Evolutionary conservation across 306 rosid species (phyloP).

Genomic region (Lathyrus oleraceus): DNA sequence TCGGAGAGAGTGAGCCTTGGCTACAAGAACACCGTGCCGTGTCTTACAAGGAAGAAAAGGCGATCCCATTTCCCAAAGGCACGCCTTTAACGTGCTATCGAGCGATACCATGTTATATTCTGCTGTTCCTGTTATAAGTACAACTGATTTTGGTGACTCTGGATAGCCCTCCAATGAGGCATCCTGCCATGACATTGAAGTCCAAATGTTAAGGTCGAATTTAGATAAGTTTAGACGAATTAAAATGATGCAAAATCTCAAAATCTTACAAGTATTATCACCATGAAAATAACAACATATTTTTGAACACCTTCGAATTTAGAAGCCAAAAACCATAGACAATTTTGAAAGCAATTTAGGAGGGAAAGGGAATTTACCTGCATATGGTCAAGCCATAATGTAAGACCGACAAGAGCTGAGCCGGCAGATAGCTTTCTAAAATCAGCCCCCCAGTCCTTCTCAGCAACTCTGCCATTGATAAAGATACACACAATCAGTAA

Average conservation of each 20-base stretch:
- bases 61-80: conserved; percentile 97
- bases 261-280: neutral
- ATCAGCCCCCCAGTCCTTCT: conserved; percentile 97
- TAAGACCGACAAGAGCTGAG: conserved; percentile 91
- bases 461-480: conserved; percentile 70
- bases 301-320: conserved; percentile 8
- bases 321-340: conserved; percentile 2
- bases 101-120: conserved; percentile 92
- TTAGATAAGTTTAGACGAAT: conserved; percentile 2
- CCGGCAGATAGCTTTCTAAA: conserved; percentile 94
- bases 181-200: conserved; percentile 60
- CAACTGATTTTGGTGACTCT: conserved; percentile 92
- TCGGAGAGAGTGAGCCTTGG: conserved; percentile 92
- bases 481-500: conserved; percentile 32
- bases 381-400: conserved; percentile 98
- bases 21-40: conserved; percentile 76
- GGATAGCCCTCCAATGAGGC: conserved; percentile 89
- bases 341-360: conserved; percentile 24
- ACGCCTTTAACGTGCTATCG: conserved; percentile 72
- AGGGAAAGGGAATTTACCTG: conserved; percentile 61
- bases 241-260: neutral
- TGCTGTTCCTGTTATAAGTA: conserved; percentile 84
- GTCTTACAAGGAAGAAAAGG: conserved; percentile 93
- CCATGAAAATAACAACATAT: conserved; percentile 2
- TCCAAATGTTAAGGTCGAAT: conserved; percentile 26